phyloP scores from a whole-genome alignment of 139 green algal species.

The Tetradesmus obliquus region DNA sequence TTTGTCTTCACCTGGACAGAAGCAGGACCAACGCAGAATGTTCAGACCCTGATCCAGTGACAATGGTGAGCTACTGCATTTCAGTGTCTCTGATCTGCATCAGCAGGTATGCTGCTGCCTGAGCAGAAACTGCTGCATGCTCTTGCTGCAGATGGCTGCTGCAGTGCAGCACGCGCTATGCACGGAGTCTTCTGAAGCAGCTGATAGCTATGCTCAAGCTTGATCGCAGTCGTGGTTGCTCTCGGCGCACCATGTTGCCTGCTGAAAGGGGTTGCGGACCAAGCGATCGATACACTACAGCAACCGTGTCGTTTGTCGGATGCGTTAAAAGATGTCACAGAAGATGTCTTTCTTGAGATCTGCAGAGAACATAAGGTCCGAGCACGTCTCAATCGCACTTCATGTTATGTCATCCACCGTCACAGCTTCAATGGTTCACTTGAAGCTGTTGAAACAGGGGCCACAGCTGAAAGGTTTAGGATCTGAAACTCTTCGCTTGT shows the following conservation, averaged over 20 bases:
- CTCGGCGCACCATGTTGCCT: not conserved
- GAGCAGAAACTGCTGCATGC: not conserved
- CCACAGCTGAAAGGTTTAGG: too few species aligned
- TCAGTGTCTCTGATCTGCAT: not conserved
- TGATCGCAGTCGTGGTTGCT: not conserved
- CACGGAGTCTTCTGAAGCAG: not conserved
- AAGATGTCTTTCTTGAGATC: not conserved
- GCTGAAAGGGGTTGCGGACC: not conserved
- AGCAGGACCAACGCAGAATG: not conserved
- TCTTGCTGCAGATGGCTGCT: not conserved
- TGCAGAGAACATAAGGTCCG: not conserved
- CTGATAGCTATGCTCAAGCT: not conserved
- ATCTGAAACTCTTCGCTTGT: too few species aligned
- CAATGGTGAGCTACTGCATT: too few species aligned
- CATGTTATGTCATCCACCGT: not conserved
- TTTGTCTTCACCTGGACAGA: conserved; percentile 23
- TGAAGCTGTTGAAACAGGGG: too few species aligned
- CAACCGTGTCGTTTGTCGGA: too few species aligned
- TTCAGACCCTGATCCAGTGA: too few species aligned
- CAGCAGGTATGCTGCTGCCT: not conserved
- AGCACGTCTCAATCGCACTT: not conserved
- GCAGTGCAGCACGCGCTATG: too few species aligned
- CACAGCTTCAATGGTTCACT: not conserved
- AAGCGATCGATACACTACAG: too few species aligned
- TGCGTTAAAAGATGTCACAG: too few species aligned